A percentile compares a stretch with the other conserved stretches of the same genome.
These are phyloP conservation scores for Mangifera indica DNA, from an alignment of 345 rosid species.

Conservation along the genomic window DNA sequence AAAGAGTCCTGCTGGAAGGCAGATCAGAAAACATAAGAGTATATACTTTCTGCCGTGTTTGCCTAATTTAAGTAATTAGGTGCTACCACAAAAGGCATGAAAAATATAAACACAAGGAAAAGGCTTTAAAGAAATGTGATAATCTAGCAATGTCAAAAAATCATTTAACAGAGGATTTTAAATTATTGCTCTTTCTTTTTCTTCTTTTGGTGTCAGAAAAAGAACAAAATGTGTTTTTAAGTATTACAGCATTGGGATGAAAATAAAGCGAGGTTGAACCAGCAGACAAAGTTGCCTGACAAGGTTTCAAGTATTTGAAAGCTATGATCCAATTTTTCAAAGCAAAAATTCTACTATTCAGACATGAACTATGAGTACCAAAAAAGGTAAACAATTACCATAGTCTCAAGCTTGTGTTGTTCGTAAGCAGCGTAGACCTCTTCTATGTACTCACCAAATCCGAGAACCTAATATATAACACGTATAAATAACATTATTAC, in stretches of 20 bases:
- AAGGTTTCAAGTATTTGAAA: neutral
- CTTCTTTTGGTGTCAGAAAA: neutral
- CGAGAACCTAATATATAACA: slow-evolving; percentile 64
- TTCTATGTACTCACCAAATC: slow-evolving; percentile 96
- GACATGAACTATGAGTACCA: neutral
- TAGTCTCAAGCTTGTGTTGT: slow-evolving; percentile 90
- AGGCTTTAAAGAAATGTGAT: neutral
- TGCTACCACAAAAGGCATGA: neutral
- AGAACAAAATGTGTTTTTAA: neutral
- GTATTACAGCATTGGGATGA: neutral
- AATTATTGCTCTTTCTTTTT: neutral
- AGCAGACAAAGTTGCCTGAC: neutral
- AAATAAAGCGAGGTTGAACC: neutral
- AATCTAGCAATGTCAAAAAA: neutral
- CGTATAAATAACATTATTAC: slow-evolving; percentile 5
- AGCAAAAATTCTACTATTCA: neutral
- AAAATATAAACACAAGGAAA: neutral
- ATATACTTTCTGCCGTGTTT: neutral
- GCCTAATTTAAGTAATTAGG: neutral
- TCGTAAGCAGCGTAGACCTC: slow-evolving; percentile 98
- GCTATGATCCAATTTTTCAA: neutral
- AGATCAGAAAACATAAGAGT: slow-evolving; percentile 19
- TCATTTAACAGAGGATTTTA: neutral
- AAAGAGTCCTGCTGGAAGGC: slow-evolving; percentile 83
- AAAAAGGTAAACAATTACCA: slow-evolving; percentile 47